Base-by-base conservation (phyloP, 257 asterid genomes). In the Agastache rugosa region DNA sequence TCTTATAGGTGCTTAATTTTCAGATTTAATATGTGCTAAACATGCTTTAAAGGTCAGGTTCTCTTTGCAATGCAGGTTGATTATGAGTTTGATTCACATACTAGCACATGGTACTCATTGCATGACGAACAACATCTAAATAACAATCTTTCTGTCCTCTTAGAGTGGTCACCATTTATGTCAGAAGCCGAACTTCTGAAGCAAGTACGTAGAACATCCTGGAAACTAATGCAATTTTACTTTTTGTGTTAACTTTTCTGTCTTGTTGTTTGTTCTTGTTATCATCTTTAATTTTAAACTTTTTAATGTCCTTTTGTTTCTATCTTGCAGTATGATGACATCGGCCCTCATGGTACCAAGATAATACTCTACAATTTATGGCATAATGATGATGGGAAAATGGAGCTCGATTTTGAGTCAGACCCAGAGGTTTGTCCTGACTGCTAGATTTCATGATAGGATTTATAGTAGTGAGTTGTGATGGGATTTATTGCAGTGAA, bases 351-450 rank as follows among this genome's bases (percentile, higher is more conserved):
- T 83, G 98, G 98, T 60, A 87, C 97, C 60, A 90, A 78, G 84
- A 80, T 91, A 61, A 78, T 93, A 64, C 66, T 93, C 63, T 93
- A 88, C 75, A 93, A 90, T 83, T 81, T 93, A 84, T 93, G 98
- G 98, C 84, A 74, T 73, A 85, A 77, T 25, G 85, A 88, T 84
- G 94, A 88, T 39, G 93, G 96, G n/a, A 48, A 83, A 63, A 44
- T 84, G 85, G 98, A 93, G 91, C 98, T 93, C 1, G 90, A 91
- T 80, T 91, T 93, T 58, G 93, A 85, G 66, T 80, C 92, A 19
- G 96, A 91, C 85, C 84, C 89, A 5, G 90, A 91, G 97, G 97
- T 91, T 77, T 68, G 45, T 63, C 51, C 72, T 76, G 78, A 58
- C 44, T 78, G 77, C 66, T 71, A 47, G 44, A 25, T 45, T 23